Base-by-base conservation (phyloP, 148 eudicot genomes). In the Pharnaceum exiguum region DNA sequence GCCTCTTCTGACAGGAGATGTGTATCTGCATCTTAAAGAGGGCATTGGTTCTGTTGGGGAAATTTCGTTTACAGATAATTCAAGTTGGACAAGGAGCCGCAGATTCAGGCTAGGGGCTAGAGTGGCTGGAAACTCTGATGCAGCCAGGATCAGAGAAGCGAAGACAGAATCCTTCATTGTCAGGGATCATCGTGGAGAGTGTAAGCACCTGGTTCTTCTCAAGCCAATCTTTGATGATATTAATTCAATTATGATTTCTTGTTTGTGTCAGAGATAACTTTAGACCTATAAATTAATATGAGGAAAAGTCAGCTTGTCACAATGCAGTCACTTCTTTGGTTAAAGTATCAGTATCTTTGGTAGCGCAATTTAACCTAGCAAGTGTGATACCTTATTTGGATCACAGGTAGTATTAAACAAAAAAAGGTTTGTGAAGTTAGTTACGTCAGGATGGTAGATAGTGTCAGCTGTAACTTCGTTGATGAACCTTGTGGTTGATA, bases 41-140 rank as follows among this genome's bases (percentile, higher is more conserved):
- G 96, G 96, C 31, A 33, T 55, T 49, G 85, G 84, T 66, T 46
- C 67, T 21, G 66, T 88, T 30, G 83, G 89, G 19, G 87, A 82
- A 50, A 64, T 85, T 27, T 80, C 80, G 46, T 85, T 88, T 60
- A 78, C 81, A 4, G 85, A 85, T 76, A 83, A 82, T 64, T 82
- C 91, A 43, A 88, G 93, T 71, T 85, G 91, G 91, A 88, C 83
- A 5, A 74, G 86, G 75, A 85, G 86, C 61, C 86, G 89, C 27
- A 77, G 73, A 56, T 85, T 88, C 76, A 78, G 89, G 70, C 72
- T 88, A 38, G 96, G 96, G 51, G 84, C 81, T 26, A 78, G 86
- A 69, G 75, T 80, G 63, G 57, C 71, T 51, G 82, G 79, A 57
- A 77, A 68, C 65, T 57, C 64, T 62, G 78, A 79, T 52, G 89